phyloP scores from a whole-genome alignment of 192 early-diverging fungal genomes.

The Coemansia sp. region DNA sequence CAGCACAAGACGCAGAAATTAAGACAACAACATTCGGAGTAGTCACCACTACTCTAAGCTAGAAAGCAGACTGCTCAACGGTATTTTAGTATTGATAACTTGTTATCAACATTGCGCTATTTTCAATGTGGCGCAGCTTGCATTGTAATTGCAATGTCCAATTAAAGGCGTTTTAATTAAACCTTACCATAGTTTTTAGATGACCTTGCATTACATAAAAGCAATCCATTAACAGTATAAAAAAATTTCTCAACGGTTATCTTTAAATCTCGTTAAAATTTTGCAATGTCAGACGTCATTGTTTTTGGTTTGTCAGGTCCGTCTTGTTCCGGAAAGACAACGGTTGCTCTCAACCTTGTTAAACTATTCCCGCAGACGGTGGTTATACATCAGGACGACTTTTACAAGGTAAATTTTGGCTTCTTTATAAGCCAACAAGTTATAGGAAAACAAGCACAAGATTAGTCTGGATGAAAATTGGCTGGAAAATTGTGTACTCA shows the following conservation, averaged over 20 bases:
- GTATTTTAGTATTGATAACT: too few species aligned
- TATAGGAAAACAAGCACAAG: background rate
- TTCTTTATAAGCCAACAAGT: background rate
- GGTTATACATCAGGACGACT: slow-evolving; percentile 75
- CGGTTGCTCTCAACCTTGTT: slow-evolving; percentile 58
- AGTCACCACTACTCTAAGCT: too few species aligned
- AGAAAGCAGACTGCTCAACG: too few species aligned
- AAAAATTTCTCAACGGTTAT: background rate
- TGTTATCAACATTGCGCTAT: too few species aligned
- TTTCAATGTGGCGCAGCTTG: too few species aligned
- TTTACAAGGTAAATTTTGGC: slow-evolving; percentile 57
- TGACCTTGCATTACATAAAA: too few species aligned
- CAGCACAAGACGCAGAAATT: too few species aligned
- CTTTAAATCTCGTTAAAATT: background rate
- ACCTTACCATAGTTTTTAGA: too few species aligned
- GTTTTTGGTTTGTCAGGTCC: slow-evolving; percentile 60
- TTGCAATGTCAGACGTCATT: slow-evolving; percentile 20
- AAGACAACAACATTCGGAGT: too few species aligned
- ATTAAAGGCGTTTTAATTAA: too few species aligned
- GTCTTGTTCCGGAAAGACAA: slow-evolving; percentile 73
- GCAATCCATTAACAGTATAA: too few species aligned
- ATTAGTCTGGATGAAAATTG: background rate
- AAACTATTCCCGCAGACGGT: slow-evolving; percentile 61
- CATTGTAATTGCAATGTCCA: too few species aligned
- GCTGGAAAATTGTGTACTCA: background rate